Base-by-base conservation (phyloP, 2,329 filamentous ascomycete genomes). In the Sphaerostilbella broomeana region DNA sequence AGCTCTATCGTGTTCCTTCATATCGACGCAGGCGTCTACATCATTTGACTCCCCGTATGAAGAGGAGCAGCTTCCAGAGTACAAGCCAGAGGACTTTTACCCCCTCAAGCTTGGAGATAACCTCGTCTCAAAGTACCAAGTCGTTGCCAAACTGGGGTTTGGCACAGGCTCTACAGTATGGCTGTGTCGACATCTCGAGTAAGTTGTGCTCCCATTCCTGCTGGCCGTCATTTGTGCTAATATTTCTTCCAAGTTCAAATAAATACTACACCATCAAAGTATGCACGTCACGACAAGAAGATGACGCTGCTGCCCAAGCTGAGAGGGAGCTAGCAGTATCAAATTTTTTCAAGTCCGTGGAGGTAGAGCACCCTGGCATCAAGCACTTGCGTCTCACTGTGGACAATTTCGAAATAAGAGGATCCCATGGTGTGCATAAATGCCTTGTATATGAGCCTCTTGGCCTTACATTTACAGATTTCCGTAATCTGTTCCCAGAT, bases 371-470 rank as follows among this genome's bases (percentile, higher is more conserved):
- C 22, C 22, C 22, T 12, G 22, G 22, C 8, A 25, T 8, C 8
- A 12, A 25, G 8, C 8, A 12, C 8, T 12, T 31, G 4, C 13
- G 28, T 13, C 28, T 9, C 11, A 17, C 18, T 6, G 13, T 17
- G 5, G 28, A 31, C 18, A 11, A 13, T 11, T 31, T 31, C 28
- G 9, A 3, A 4, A 17, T 18, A 17, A 18, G 31, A 9, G 48
- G 50, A 5, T 43, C 49, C 1, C 36, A 46, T 26, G 51, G 52
- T 18, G 27, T 12, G 8, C 51, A 54, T 36, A 40, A 42, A 37
- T 54, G 50, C 35, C 39, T 52, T 6, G 18, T 54, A 12, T 51
- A 46, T 29, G 9, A 39, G n/a, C 35, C 50, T n/a, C 43, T 52
- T 8, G 52, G 45, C 8, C 33, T 45, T 20, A 42, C 28, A 12